Conservation (phyloP, 352 stramenopile species). For the Globisporangium acanthophoron region DNA sequence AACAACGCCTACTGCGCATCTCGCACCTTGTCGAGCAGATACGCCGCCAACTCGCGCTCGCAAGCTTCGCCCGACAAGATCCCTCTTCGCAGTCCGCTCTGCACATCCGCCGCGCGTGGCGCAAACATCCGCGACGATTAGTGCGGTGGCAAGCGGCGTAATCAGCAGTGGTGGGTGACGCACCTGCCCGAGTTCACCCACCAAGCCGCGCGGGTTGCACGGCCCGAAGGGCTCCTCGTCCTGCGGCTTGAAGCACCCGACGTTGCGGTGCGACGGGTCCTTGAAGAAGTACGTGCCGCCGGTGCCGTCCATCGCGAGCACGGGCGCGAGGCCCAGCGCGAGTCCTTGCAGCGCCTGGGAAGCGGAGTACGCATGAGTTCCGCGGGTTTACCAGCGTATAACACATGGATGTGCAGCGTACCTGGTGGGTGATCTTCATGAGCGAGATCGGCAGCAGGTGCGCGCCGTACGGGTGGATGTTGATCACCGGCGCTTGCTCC, state of each 20-base stretch:
- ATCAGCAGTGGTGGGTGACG: slow-evolving; percentile 1
- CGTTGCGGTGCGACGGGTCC: slow-evolving; percentile 89
- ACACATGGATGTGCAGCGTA: slow-evolving; percentile 8
- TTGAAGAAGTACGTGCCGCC: slow-evolving; percentile 98
- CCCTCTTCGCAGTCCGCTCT: slow-evolving; percentile 85
- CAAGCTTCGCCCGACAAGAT: slow-evolving; percentile 96
- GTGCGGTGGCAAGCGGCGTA: background rate
- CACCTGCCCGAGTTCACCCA: slow-evolving; percentile 71
- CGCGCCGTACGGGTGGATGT: slow-evolving; percentile 74
- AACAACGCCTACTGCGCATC: background rate
- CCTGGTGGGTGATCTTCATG: slow-evolving; percentile 83
- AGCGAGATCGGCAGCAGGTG: slow-evolving; percentile 69
- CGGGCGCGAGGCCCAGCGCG: slow-evolving; percentile 87
- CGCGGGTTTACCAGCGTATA: background rate
- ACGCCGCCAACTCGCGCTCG: slow-evolving; percentile 96
- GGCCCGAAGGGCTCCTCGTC: slow-evolving; percentile 98
- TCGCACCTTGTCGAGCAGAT: slow-evolving; percentile 90
- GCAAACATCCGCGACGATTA: background rate
- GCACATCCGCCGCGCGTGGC: background rate
- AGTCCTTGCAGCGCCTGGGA: slow-evolving; percentile 83
- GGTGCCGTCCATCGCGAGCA: slow-evolving; percentile 93
- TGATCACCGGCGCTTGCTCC: slow-evolving; percentile 58
- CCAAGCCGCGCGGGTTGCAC: slow-evolving; percentile 95
- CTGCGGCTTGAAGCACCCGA: slow-evolving; percentile 97
- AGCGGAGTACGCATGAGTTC: no score